These are phyloP conservation scores for Nakazawaea wyomingensis DNA, from an alignment of 805 yeast species.

Conservation along the genomic window DNA sequence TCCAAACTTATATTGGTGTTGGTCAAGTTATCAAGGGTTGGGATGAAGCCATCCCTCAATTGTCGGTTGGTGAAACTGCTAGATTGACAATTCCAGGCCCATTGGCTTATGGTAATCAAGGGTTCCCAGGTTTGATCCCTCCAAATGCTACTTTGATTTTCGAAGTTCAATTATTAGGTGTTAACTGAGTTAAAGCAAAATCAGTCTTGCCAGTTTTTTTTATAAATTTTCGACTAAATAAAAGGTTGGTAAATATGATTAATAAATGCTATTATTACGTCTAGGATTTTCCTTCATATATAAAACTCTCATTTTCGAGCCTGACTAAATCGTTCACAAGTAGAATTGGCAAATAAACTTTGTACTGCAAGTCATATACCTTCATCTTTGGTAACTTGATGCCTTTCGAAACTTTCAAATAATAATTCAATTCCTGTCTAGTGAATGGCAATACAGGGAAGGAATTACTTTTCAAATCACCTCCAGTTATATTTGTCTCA, in stretches of 20 bases:
- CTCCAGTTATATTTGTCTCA: conserved; percentile 14
- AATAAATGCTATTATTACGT: neutral
- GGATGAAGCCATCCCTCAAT: conserved; percentile 92
- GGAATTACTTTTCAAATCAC: conserved; percentile 27
- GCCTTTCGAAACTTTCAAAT: conserved; percentile 17
- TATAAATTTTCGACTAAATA: too few species aligned
- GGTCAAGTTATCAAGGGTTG: conserved; percentile 97
- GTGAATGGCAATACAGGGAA: conserved; percentile 62
- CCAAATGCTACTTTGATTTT: conserved; percentile 91
- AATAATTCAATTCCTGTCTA: conserved; percentile 35
- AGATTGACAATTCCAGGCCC: conserved; percentile 87
- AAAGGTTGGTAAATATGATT: neutral
- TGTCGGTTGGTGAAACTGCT: conserved; percentile 91
- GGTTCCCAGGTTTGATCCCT: conserved; percentile 95
- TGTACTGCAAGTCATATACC: conserved; percentile 65
- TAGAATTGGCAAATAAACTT: conserved; percentile 52
- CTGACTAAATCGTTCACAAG: conserved; percentile 31
- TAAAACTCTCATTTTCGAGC: conserved; percentile 23
- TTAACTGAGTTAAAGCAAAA: conserved; percentile 38
- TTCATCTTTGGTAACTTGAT: conserved; percentile 53
- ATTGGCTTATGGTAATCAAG: conserved; percentile 91
- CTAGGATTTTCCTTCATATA: neutral
- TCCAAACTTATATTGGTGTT: conserved; percentile 90
- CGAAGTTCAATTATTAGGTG: conserved; percentile 68
- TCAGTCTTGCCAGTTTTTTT: too few species aligned